Base-by-base conservation (phyloP, 345 rosid species). In the Linum trigynum region DNA sequence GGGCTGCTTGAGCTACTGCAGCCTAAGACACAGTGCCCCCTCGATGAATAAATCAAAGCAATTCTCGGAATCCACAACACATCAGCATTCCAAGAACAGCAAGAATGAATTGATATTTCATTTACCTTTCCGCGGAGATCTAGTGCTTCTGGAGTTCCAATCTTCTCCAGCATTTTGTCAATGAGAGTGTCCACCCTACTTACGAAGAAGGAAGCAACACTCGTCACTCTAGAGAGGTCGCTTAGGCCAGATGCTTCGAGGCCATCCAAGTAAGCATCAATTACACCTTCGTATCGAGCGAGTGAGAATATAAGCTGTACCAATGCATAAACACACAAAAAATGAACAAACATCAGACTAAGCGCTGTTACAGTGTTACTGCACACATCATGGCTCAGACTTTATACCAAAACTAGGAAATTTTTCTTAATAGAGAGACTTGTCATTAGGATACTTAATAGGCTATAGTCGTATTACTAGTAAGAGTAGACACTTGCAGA, bases 221-320 rank as follows among this genome's bases (percentile, higher is more conserved):
- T 90, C 11, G 96, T 94, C 67, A 94, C 95, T 78, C 80, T 88
- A 10, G 97, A 94, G 78, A 94, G 96, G 74, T 94, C 97, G 76
- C 72, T 74, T 50, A 90, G 80, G 64, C 96, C 96, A 72, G 97
- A 94, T 11, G 95, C 92, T 80, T 94, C 99, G 7, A 94, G 99
- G 68, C 99, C 99, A 82, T 94, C 97, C 85, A 94, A 75, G 69
- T 94, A 94, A 63, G 99, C 96, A 85, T 94, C 99, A 15, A 94
- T 85, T 61, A 94, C 96, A 43, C 86, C 96, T 74, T 94, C 97
- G 61, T 94, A 94, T 83, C 97, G 79, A 2, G 89, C 78, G 48
- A 94, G 76, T 23, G 99, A 94, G 83, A 94, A 94, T 69, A 94
- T 90, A 63, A 94, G 91, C 99, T 94, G 94, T 48, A 48, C 53